Conservation (phyloP, 192 early-diverging fungal genomes). For the Anaeromyces robustus region DNA sequence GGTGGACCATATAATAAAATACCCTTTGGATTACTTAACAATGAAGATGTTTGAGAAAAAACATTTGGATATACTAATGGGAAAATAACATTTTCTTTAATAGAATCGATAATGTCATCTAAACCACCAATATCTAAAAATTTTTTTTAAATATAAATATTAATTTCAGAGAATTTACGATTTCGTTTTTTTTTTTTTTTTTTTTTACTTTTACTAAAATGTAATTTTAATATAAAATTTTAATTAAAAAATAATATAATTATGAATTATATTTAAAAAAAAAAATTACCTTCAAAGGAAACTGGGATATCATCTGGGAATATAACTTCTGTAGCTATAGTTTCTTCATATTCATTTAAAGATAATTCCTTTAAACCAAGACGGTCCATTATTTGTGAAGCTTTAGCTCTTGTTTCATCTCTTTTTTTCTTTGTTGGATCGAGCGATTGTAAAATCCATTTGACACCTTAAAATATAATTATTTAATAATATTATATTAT, state of each 20-base stretch:
- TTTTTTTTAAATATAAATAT: neutral
- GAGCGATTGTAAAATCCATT: slow-evolving; percentile 9
- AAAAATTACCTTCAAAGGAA: slow-evolving; percentile 61
- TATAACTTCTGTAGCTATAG: slow-evolving; percentile 87
- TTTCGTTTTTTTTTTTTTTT: too few species aligned
- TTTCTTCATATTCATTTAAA: slow-evolving; percentile 81
- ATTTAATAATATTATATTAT: too few species aligned
- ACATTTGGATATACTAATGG: slow-evolving; percentile 86
- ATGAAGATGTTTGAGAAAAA: slow-evolving; percentile 65
- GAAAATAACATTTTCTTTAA: slow-evolving; percentile 92
- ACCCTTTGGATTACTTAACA: slow-evolving; percentile 86
- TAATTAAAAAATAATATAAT: too few species aligned
- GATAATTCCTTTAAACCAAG: slow-evolving; percentile 36
- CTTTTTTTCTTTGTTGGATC: slow-evolving; percentile 9
- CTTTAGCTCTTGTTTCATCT: slow-evolving; percentile 1
- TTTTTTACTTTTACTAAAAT: too few species aligned
- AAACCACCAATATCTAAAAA: neutral
- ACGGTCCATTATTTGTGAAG: slow-evolving; percentile 5
- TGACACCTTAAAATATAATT: slow-evolving; percentile 15
- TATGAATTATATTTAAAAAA: too few species aligned
- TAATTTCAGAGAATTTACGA: neutral
- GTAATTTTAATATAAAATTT: too few species aligned
- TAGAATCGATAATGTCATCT: slow-evolving; percentile 62
- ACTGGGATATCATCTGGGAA: slow-evolving; percentile 80
- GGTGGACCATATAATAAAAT: slow-evolving; percentile 91